A percentile compares a stretch with the other conserved stretches of the same genome.
phyloP scores from a whole-genome alignment of 306 rosid species.

The Macrotyloma uniflorum region DNA sequence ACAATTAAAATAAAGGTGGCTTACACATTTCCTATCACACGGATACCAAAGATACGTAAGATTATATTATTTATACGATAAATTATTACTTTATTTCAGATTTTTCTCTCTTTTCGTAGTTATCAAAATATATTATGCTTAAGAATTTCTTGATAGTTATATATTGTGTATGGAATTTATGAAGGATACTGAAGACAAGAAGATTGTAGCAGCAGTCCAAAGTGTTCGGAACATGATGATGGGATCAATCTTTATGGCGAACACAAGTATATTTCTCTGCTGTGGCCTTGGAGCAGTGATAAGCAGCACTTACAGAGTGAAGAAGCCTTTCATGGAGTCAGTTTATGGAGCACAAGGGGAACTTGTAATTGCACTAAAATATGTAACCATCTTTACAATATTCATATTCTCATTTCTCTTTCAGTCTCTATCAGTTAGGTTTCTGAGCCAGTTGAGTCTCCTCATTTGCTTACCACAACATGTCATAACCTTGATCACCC shows the following conservation, averaged over 20 bases:
- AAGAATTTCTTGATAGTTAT: neutral
- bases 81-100: too few relatives aligned
- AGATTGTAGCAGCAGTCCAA: slow-evolving; percentile 68
- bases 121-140: too few relatives aligned
- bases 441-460: slow-evolving; percentile 53
- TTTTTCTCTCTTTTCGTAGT: too few relatives aligned
- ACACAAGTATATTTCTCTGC: slow-evolving; percentile 63
- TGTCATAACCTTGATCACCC: slow-evolving; percentile 40
- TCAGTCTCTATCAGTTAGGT: slow-evolving; percentile 67
- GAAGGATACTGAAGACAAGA: slow-evolving; percentile 74
- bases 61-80: too few relatives aligned
- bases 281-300: slow-evolving; percentile 68
- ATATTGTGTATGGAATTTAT: neutral
- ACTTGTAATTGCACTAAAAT: slow-evolving; percentile 60
- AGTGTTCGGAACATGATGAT: slow-evolving; percentile 62
- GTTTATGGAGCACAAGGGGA: slow-evolving; percentile 74
- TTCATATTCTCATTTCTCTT: slow-evolving; percentile 74
- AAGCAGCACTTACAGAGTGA: slow-evolving; percentile 76
- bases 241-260: slow-evolving; percentile 79
- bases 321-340: slow-evolving; percentile 59
- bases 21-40: too few relatives aligned
- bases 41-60: too few relatives aligned
- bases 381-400: slow-evolving; percentile 56
- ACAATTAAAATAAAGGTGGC: too few relatives aligned
- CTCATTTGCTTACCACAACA: slow-evolving; percentile 61